Base-by-base conservation (phyloP, 108 stramenopile species). In the Nannochloropsis gaditana region DNA sequence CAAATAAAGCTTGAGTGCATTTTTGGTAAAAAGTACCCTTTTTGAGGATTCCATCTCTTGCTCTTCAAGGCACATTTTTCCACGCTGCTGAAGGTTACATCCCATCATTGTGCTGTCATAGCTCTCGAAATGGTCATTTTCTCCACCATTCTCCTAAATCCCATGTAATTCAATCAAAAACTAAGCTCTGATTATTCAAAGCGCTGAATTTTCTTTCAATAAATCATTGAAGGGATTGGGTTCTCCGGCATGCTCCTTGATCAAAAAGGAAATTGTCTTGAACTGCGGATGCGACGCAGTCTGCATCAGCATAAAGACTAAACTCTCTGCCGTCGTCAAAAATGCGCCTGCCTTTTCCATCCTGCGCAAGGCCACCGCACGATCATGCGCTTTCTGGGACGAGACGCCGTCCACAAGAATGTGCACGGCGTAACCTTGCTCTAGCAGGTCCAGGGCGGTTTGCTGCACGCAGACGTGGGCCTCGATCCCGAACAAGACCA, bases 401-500 rank as follows among this genome's bases (percentile, higher is more conserved):
- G 90, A 90, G 3, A 90, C 86, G 6, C 89, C 90, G 41, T 90
- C 90, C 17, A 89, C 90, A 19, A 90, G 86, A 5, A 90, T 44
- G 81, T 89, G 86, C 2, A 90, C 90, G 31, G 43, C 85, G 41
- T 87, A 79, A n/a, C 85, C 87, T n/a, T 31, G 80, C 41, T 83
- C 90, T 31, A 90, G 44, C 79, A 90, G 31, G 85, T 90, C 90
- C 90, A 90, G 73, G 45, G 88, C 87, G 3, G 90, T 90, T 87
- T 90, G 90, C 11, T 84, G 86, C 88, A 90, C 84, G 44, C 90
- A 87, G 15, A 91, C 89, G 79, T 90, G 90, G 21, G 97, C 94
- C 90, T 99, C 99, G 85, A 99, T 97, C 2, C 99, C 99, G 11
- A 96, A 94, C 41, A 99, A 83, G 21, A 99, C 85, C 85, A 91